Base-by-base conservation (phyloP, 2,329 filamentous ascomycete species). In the Phialophora expanda region DNA sequence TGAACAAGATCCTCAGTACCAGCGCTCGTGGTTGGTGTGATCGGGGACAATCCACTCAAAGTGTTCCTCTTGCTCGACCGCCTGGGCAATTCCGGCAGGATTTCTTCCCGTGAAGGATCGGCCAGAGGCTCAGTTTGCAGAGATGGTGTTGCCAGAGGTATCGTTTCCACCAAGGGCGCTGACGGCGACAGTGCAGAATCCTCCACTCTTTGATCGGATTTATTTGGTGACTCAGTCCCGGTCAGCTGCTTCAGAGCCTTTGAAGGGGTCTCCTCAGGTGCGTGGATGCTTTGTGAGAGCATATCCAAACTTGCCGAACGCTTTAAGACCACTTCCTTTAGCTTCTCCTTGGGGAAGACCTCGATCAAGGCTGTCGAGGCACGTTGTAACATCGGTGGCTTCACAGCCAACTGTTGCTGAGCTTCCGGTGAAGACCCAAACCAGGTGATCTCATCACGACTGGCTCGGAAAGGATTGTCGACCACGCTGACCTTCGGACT, bases 331-430 rank as follows among this genome's bases (percentile, higher is more conserved):
- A 73, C 70, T 54, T 68, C 62, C 59, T 62, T 71, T 32, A 73
- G 53, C 20, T 71, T 64, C 34, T 70, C 65, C 56, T 70, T 72
- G 26, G 72, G 69, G 41, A 70, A 66, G 50, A 74, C 64, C 55
- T 74, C 73, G 50, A 72, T 67, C 32, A 73, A 75, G n/a, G 72
- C 70, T 22, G 69, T 71, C 2, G 74, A 73, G 11, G 68, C 66
- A 50, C 70, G 61, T 38, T 73, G 71, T 12, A 73, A 51, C 57
- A 70, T 65, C 12, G 68, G 66, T 14, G 71, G 70, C 54, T 53
- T 66, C 32, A 51, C 32, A 48, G 60, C 34, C 34, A 66, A 58
- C 34, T 65, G 58, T 12, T 55, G 55, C 46, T 69, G 51, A 48
- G 63, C 61, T 24, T 61, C 56, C 22, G 57, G 61, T 41, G 65